Conservation (phyloP, 23 red algal genomes). For the Gracilaria caudata region DNA sequence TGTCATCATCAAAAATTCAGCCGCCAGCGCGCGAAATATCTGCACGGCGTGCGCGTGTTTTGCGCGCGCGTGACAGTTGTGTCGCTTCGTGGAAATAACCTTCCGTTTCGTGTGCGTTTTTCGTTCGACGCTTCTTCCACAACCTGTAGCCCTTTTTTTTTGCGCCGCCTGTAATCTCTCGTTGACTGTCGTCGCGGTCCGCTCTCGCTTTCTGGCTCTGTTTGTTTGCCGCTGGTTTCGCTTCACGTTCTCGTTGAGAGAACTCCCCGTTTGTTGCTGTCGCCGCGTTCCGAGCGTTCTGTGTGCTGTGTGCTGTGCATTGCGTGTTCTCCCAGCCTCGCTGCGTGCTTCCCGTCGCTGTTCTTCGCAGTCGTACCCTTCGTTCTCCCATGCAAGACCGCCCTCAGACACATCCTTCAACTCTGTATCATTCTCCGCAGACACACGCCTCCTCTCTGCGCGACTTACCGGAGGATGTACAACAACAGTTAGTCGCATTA, state of each 20-base stretch:
- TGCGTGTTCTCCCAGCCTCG: too few species aligned
- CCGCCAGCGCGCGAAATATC: neutral
- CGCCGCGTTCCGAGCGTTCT: too few species aligned
- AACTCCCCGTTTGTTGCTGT: neutral
- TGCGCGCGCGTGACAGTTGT: neutral
- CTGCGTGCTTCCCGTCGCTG: neutral
- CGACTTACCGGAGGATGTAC: conserved; percentile 63
- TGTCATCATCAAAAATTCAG: too few species aligned
- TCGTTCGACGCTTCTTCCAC: neutral
- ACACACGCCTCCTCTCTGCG: conserved; percentile 7
- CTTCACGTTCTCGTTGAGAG: too few species aligned
- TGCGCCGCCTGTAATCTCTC: neutral
- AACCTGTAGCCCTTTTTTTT: neutral
- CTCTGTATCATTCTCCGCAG: neutral
- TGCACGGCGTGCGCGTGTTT: neutral
- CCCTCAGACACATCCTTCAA: neutral
- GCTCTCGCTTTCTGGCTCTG: neutral
- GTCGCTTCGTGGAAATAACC: too few species aligned
- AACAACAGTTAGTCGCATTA: conserved; percentile 36
- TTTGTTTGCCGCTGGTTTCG: too few species aligned
- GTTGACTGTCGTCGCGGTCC: neutral
- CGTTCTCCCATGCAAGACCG: neutral
- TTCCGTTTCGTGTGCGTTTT: neutral
- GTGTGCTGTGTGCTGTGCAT: too few species aligned
- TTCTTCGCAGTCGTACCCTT: neutral